Conservation (phyloP, 257 asterid genomes). For the Gentiana dahurica region DNA sequence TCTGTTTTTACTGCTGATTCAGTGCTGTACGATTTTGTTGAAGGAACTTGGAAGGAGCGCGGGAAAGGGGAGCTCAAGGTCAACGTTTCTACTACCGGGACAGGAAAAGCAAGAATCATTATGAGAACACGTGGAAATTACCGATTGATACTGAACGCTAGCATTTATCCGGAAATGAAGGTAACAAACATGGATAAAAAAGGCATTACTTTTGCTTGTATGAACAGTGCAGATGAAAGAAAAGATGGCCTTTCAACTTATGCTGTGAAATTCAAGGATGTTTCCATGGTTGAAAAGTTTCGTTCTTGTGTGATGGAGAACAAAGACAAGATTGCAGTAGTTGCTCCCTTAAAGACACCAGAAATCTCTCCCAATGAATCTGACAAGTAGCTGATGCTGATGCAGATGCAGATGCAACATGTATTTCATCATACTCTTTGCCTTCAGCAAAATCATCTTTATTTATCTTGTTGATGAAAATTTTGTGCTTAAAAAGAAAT, state of each 20-base stretch:
- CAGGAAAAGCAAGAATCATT: slow-evolving; percentile 8
- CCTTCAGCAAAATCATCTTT: no score
- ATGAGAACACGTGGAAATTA: slow-evolving; percentile 26
- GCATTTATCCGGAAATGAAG: slow-evolving; percentile 87
- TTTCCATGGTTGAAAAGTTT: slow-evolving; percentile 55
- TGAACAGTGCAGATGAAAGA: slow-evolving; percentile 65
- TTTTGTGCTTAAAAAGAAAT: no score
- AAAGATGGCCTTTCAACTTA: slow-evolving; percentile 62
- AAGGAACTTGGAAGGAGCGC: slow-evolving; percentile 81
- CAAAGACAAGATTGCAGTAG: slow-evolving; percentile 18
- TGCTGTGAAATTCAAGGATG: slow-evolving; percentile 83
- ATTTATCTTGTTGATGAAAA: no score
- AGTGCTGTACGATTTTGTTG: slow-evolving; percentile 50
- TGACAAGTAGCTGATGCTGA: slow-evolving; percentile 20
- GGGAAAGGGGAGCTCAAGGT: slow-evolving; percentile 91
- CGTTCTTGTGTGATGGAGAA: slow-evolving; percentile 46
- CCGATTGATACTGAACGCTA: slow-evolving; percentile 75
- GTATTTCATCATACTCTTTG: no score
- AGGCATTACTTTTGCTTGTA: slow-evolving; percentile 82
- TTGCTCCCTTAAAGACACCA: slow-evolving; percentile 40
- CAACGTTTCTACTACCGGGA: slow-evolving; percentile 27
- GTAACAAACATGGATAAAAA: slow-evolving; percentile 83
- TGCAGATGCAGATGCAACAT: no score
- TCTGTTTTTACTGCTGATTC: slow-evolving; percentile 65
- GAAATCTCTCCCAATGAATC: slow-evolving; percentile 66